Base-by-base conservation (phyloP, 2,329 filamentous ascomycete genomes). In the Karstenula rhodostoma region DNA sequence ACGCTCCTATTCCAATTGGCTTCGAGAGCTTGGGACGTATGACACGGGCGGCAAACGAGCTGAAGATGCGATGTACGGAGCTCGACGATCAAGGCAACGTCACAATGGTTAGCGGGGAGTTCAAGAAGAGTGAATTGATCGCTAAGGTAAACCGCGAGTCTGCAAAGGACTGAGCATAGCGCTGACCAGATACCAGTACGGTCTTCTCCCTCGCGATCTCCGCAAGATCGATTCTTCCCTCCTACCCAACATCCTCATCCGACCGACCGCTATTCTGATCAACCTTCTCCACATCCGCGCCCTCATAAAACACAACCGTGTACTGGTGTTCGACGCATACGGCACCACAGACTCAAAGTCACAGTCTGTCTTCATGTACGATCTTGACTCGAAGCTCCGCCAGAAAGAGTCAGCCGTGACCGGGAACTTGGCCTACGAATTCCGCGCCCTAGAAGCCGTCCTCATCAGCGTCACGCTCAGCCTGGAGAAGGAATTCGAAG, bases 151-250 rank as follows among this genome's bases (percentile, higher is more conserved):
- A 54, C 33, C 1, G 17, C 15, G 51, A 23, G 13, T 4, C 44
- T 50, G 19, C 4, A 22, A 7, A 35, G 42, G 22, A 22, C 49
- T 49, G 40, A 50, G 13, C 17, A 40, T 19, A 56, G 48, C 33
- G 54, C 64, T 69, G 46, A 73, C 51, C 32, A 12, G 22, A 23
- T 32, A 60, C 67, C 66, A 94, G 91, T 97, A 97, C 76, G 94
- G 94, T 44, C 86, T 98, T 27, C 86, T 97, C 51, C 94, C 95
- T 58, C 94, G 95, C 63, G 95, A 99, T 82, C 84, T 99, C 58
- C 91, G 95, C 71, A 99, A 99, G 80, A 97, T 99, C 73, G 95
- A 99, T 77, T 97, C 94, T 15, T 97, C 93, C 60, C 92, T 96
- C 62, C 87, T 99, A 23, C 95, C 95, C 9, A 94, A 97, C 73